Conservation (phyloP, 139 green algal genomes). For the Micractinium conductrix region DNA sequence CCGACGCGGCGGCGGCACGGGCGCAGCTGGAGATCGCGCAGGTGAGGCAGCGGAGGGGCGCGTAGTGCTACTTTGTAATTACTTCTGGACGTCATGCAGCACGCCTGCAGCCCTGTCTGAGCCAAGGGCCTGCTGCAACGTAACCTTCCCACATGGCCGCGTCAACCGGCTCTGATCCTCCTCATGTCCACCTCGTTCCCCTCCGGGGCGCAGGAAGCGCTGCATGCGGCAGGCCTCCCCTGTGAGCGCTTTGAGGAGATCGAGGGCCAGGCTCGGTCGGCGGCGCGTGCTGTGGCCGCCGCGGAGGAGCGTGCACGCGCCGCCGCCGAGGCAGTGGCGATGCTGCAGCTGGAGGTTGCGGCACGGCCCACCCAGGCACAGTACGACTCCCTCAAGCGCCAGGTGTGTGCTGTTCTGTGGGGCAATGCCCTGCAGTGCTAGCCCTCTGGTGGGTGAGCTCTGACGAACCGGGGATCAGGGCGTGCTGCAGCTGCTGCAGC, state of each 20-base stretch:
- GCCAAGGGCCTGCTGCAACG: no score
- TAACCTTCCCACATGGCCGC: no score
- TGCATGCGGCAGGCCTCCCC: slow-evolving; percentile 8
- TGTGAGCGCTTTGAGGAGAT: slow-evolving; percentile 6
- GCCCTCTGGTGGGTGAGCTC: no score
- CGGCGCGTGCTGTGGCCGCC: not conserved
- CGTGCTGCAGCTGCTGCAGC: no score
- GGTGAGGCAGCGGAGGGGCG: not conserved
- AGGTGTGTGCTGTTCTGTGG: no score
- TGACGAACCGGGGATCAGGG: no score
- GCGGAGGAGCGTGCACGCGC: slow-evolving; percentile 7
- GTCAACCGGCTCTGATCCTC: no score
- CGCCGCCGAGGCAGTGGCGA: not conserved
- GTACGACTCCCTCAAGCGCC: slow-evolving; percentile 52
- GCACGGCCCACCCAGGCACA: slow-evolving; percentile 33
- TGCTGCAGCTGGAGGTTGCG: slow-evolving; percentile 16
- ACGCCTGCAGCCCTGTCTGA: not conserved
- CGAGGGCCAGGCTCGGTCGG: slow-evolving; percentile 7
- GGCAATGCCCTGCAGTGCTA: no score
- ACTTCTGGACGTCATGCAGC: no score
- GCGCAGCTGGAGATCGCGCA: not conserved
- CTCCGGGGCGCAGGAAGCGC: slow-evolving; percentile 18
- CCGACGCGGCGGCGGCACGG: not conserved
- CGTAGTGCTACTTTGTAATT: no score
- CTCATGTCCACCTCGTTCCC: no score